Conservation (phyloP, 2,329 filamentous ascomycete genomes). For the Didymella pomorum region DNA sequence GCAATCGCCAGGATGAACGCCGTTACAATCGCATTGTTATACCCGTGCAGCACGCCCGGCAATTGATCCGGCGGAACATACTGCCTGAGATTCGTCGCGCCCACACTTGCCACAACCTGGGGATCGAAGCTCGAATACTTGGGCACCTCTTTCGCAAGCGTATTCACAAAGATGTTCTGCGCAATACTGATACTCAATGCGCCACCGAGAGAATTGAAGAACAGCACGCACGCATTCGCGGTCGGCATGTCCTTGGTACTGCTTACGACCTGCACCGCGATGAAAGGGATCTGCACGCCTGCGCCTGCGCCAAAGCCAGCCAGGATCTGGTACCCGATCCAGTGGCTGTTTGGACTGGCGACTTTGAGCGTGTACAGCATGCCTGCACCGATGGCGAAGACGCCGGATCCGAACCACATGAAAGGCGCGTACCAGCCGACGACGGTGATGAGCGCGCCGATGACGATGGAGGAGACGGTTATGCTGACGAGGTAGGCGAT, state of each 20-base stretch:
- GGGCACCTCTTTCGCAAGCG: constrained; percentile 62
- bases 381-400: constrained; percentile 50
- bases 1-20: constrained; percentile 64
- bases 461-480: constrained; percentile 37
- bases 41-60: constrained; percentile 64
- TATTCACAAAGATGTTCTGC: constrained; percentile 73
- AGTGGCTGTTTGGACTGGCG: constrained; percentile 34
- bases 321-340: constrained; percentile 54
- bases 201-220: constrained; percentile 72
- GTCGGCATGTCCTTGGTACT: constrained; percentile 53
- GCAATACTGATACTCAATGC: constrained; percentile 71
- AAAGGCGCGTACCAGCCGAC: constrained; percentile 49
- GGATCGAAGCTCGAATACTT: constrained; percentile 54
- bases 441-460: constrained; percentile 39
- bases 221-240: constrained; percentile 57
- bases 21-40: constrained; percentile 66
- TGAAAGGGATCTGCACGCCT: constrained; percentile 55
- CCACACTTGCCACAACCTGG: constrained; percentile 53
- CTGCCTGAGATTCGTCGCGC: constrained; percentile 65
- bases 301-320: constrained; percentile 52
- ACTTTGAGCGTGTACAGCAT: constrained; percentile 50
- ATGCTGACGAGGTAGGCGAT: constrained; percentile 46
- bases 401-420: constrained; percentile 46
- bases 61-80: constrained; percentile 61
- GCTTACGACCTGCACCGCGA: constrained; percentile 56